These are phyloP conservation scores for Kwoniella sp. DNA, from an alignment of 768 basidiomycete species.

Conservation along the genomic window DNA sequence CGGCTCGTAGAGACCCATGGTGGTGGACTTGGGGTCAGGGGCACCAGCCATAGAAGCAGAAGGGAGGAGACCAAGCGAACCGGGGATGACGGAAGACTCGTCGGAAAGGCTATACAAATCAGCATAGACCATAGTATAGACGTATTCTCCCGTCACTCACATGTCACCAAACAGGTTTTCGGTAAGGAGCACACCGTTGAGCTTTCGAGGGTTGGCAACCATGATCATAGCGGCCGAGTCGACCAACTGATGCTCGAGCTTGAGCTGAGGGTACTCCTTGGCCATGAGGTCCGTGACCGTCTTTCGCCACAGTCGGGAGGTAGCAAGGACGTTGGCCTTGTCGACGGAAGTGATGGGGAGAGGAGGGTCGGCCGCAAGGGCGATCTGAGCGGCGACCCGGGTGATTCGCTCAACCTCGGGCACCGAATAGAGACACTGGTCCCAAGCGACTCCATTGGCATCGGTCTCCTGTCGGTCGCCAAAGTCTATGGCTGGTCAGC, in stretches of 20 bases:
- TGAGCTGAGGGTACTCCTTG: constrained; percentile 81
- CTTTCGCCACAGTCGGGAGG: constrained; percentile 87
- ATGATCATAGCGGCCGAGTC: constrained; percentile 97
- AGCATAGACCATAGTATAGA: neutral
- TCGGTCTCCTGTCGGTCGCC: constrained; percentile 85
- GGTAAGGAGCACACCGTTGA: constrained; percentile 92
- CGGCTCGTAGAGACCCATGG: constrained; percentile 89
- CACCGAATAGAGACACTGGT: constrained; percentile 89
- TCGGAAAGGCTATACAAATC: constrained; percentile 78
- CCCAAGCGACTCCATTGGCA: constrained; percentile 68
- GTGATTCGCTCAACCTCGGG: constrained; percentile 90
- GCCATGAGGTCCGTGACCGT: constrained; percentile 79
- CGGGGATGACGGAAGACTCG: constrained; percentile 93
- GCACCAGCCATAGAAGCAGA: constrained; percentile 94
- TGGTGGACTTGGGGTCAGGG: constrained; percentile 68
- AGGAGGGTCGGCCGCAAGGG: constrained; percentile 74
- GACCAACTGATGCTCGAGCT: constrained; percentile 84
- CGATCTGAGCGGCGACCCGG: constrained; percentile 89
- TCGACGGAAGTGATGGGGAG: constrained; percentile 87
- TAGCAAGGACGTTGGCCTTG: constrained; percentile 97
- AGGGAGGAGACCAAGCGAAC: constrained; percentile 90
- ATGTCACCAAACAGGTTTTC: constrained; percentile 97
- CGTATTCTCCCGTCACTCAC: constrained; percentile 55
- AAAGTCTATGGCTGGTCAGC: no score
- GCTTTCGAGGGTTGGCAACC: constrained; percentile 77